These are phyloP conservation scores for Neoconidiobolus thromboides DNA, from an alignment of 371 early-diverging fungal species.

Conservation along the genomic window DNA sequence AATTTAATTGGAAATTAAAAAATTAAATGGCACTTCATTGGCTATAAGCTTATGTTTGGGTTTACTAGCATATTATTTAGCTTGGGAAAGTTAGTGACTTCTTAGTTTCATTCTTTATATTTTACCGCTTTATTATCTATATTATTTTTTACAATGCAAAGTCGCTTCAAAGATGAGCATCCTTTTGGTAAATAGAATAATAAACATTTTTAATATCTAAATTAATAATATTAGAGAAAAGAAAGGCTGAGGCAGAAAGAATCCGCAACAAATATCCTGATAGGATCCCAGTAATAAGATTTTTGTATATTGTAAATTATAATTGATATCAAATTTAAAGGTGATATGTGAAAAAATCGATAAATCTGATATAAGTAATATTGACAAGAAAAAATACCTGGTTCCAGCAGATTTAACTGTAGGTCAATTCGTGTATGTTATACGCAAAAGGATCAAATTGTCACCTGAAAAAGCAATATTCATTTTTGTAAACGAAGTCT, in stretches of 20 bases:
- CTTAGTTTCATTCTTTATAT: too few species aligned
- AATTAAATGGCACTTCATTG: too few species aligned
- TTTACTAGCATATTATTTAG: too few species aligned
- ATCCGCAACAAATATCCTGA: slow-evolving; percentile 94
- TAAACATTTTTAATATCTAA: not conserved
- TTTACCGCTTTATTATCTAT: too few species aligned
- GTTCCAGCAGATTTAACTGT: slow-evolving; percentile 93
- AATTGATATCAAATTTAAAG: slow-evolving; percentile 6
- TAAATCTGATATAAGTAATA: slow-evolving; percentile 81
- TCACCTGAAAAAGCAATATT: slow-evolving; percentile 94
- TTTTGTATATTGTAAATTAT: not conserved
- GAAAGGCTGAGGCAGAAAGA: slow-evolving; percentile 89
- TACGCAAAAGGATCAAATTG: slow-evolving; percentile 79
- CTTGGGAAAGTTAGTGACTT: too few species aligned
- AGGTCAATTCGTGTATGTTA: slow-evolving; percentile 95
- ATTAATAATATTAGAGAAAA: slow-evolving; percentile 45
- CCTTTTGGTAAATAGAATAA: slow-evolving; percentile 52
- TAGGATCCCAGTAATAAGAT: slow-evolving; percentile 65
- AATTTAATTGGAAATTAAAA: too few species aligned
- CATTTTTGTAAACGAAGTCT: slow-evolving; percentile 88
- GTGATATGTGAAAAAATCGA: slow-evolving; percentile 91
- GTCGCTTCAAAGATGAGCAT: slow-evolving; percentile 92
- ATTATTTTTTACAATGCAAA: slow-evolving; percentile 31
- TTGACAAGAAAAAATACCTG: slow-evolving; percentile 96
- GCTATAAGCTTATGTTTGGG: too few species aligned